Conservation (phyloP, 495 filamentous ascomycete species). For the Neurospora sublineolata region DNA sequence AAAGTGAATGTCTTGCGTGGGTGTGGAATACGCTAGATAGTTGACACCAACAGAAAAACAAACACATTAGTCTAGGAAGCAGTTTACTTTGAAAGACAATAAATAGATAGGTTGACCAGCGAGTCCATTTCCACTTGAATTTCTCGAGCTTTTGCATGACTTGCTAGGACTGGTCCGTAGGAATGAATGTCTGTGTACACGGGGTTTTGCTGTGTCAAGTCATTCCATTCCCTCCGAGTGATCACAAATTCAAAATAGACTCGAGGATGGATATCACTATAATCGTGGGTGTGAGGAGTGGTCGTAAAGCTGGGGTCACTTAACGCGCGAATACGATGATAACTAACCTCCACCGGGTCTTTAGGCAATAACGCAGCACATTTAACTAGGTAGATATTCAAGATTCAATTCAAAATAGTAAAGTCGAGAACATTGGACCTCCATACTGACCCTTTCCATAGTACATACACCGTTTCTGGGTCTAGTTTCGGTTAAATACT, state of each 20-base stretch:
- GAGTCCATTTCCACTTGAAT: not conserved
- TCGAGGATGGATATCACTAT: too few species aligned
- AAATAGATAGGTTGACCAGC: not conserved
- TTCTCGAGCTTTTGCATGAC: not conserved
- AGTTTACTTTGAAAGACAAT: not conserved
- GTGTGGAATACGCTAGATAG: not conserved
- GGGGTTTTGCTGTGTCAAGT: too few species aligned
- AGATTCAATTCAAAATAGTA: not conserved
- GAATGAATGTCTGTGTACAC: too few species aligned
- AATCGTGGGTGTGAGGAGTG: too few species aligned
- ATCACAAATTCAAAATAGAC: too few species aligned
- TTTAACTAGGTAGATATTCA: not conserved
- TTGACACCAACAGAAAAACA: not conserved
- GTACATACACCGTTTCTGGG: not conserved
- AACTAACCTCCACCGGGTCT: not conserved
- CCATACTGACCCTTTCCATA: not conserved
- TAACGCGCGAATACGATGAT: not conserved
- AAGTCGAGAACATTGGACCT: not conserved
- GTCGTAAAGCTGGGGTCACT: too few species aligned
- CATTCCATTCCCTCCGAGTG: too few species aligned
- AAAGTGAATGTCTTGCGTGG: not conserved
- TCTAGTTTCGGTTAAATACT: not conserved
- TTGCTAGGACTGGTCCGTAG: not conserved
- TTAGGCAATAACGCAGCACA: not conserved
- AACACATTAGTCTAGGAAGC: not conserved